These are phyloP conservation scores for Ceratorhiza oryzae-sativae DNA, from an alignment of 1,284 basidiomycete species.

Conservation along the genomic window DNA sequence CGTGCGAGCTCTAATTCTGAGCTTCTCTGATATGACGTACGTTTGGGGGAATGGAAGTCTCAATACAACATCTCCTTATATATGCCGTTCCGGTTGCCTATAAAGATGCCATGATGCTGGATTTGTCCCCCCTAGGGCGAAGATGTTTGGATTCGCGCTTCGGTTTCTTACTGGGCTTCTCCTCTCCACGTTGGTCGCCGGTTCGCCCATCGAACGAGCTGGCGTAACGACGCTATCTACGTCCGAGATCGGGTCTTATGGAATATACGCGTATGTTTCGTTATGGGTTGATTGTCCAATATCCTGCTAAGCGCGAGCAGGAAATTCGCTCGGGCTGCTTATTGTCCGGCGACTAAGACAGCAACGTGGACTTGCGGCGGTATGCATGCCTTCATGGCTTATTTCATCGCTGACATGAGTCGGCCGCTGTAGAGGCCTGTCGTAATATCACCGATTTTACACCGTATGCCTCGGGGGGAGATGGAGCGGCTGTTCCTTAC, in stretches of 20 bases:
- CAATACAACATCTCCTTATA: too few species aligned
- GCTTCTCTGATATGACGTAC: too few species aligned
- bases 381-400: background rate
- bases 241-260: background rate
- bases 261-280: background rate
- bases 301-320: too few species aligned
- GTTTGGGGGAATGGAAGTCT: too few species aligned
- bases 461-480: slow-evolving; percentile 41
- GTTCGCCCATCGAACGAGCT: slow-evolving; percentile 1
- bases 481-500: slow-evolving; percentile 38
- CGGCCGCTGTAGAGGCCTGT: background rate
- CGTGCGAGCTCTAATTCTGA: too few species aligned
- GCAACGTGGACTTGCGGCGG: slow-evolving; percentile 31
- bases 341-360: slow-evolving; percentile 18
- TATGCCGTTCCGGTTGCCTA: too few species aligned
- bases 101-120: too few species aligned
- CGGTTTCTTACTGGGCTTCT: background rate
- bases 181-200: background rate
- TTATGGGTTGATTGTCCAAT: background rate
- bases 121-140: too few species aligned
- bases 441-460: slow-evolving; percentile 34
- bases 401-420: background rate
- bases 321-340: slow-evolving; percentile 17
- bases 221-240: slow-evolving; percentile 9
- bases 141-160: background rate